phyloP scores from a whole-genome alignment of 2,329 filamentous ascomycete genomes.

The Alternaria solani region DNA sequence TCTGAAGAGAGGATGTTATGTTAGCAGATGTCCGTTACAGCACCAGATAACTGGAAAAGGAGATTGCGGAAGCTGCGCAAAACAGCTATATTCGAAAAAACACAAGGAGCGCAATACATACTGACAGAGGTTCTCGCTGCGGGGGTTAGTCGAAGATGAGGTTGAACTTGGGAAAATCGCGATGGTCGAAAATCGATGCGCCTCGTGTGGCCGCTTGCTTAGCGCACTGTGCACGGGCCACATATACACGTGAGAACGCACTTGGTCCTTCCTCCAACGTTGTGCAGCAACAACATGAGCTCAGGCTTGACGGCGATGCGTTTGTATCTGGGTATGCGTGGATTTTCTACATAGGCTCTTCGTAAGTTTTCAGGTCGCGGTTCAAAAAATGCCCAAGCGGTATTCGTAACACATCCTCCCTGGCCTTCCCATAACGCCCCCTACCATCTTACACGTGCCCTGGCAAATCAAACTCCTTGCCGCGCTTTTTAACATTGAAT shows the following conservation, averaged over 20 bases:
- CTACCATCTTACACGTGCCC: constrained; percentile 43
- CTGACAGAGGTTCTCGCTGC: constrained; percentile 37
- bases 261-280: not conserved
- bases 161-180: constrained; percentile 27
- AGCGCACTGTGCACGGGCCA: constrained; percentile 18
- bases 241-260: constrained; percentile 8
- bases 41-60: not conserved
- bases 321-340: constrained; percentile 10
- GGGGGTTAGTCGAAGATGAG: constrained; percentile 37
- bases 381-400: not conserved
- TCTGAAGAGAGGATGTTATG: constrained; percentile 24
- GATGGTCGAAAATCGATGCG: constrained; percentile 27
- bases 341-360: constrained; percentile 3
- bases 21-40: constrained; percentile 25
- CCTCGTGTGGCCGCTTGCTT: constrained; percentile 28
- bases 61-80: constrained; percentile 4
- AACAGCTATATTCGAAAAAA: not conserved
- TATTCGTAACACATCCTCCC: not conserved
- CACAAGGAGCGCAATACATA: constrained; percentile 24
- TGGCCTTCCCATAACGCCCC: constrained; percentile 21
- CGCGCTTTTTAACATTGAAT: constrained; percentile 27
- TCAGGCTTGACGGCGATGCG: not conserved
- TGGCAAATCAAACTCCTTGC: constrained; percentile 46
- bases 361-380: not conserved
- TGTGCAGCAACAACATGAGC: not conserved